These are phyloP conservation scores for Thozetella sp. DNA, from an alignment of 495 filamentous ascomycete genomes.

Conservation along the genomic window DNA sequence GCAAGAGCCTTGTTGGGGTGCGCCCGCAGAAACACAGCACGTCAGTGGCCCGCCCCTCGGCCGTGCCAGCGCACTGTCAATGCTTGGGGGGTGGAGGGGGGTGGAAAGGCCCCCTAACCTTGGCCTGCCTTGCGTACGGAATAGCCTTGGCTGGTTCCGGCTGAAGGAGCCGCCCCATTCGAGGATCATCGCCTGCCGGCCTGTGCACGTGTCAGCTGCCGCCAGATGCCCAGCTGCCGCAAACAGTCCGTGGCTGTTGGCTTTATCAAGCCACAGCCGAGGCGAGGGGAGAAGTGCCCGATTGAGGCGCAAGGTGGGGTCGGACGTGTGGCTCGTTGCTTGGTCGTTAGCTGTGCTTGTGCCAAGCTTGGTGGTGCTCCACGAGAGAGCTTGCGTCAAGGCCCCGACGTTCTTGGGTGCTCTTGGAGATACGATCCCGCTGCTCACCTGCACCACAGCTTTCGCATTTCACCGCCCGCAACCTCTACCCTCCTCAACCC, in stretches of 20 bases:
- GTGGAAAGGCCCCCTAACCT: too few species aligned
- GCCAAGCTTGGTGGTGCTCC: background rate
- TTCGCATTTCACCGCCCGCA: background rate
- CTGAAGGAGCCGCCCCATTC: background rate
- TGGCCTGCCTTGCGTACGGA: too few species aligned
- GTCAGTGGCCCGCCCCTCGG: background rate
- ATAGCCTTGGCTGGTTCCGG: background rate
- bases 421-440: background rate
- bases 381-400: background rate
- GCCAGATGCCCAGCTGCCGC: background rate
- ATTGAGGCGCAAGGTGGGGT: slow-evolving; percentile 1
- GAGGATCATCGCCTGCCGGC: background rate
- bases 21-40: background rate
- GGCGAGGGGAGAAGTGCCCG: too few species aligned
- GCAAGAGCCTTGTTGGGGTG: background rate
- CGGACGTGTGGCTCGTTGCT: background rate
- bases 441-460: background rate
- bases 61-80: background rate
- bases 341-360: background rate
- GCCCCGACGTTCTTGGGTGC: background rate
- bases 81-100: too few species aligned
- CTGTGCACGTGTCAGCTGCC: background rate
- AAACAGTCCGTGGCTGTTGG: background rate
- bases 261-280: background rate
- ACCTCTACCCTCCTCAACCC: too few species aligned